Evolutionary conservation across 371 early-diverging fungal species (phyloP).

Genomic region (Mucor racemosus): DNA sequence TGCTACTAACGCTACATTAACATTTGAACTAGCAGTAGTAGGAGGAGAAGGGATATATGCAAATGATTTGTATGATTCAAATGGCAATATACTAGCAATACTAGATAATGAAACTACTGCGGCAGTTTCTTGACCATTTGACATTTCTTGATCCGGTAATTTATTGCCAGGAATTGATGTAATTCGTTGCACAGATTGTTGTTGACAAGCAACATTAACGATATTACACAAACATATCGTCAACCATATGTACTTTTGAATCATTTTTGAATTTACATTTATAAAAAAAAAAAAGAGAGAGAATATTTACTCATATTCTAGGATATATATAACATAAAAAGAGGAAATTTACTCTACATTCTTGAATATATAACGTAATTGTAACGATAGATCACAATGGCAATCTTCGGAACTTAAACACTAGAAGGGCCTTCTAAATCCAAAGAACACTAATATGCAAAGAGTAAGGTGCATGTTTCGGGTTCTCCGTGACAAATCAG

Average conservation of each 20-base stretch:
- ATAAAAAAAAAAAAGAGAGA: no score
- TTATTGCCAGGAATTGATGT: background rate
- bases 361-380: no score
- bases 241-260: background rate
- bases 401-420: background rate
- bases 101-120: background rate
- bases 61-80: background rate
- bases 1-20: background rate
- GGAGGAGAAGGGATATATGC: background rate
- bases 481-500: background rate
- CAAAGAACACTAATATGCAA: background rate
- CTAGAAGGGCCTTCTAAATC: no score
- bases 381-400: no score
- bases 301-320: no score
- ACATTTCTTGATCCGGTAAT: background rate
- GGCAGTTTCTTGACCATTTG: background rate
- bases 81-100: background rate
- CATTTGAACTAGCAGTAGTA: background rate
- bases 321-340: no score
- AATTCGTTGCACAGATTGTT: background rate
- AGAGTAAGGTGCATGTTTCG: background rate
- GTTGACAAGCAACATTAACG: background rate
- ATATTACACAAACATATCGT: background rate
- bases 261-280: no score
- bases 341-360: no score